Percentiles rank a stretch among this genome's conserved stretches.
Conservation (phyloP, 2,329 filamentous ascomycete species). For the Sphaerulina musiva region DNA sequence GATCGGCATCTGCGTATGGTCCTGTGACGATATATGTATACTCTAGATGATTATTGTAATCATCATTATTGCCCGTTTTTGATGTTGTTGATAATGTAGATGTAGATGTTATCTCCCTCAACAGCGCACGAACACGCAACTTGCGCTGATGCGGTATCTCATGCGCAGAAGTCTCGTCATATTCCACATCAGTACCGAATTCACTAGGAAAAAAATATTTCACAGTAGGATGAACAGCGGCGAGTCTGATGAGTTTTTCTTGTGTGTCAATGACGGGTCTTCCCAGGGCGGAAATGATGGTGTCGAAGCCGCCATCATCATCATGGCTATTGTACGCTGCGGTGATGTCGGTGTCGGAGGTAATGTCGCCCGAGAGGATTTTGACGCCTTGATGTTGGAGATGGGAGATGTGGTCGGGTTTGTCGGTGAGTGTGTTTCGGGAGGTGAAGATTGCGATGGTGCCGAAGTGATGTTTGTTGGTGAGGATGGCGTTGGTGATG, state of each 20-base stretch:
- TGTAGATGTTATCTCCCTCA: slow-evolving; percentile 43
- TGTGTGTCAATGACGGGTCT: slow-evolving; percentile 57
- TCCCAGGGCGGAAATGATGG: slow-evolving; percentile 59
- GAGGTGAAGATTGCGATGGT: slow-evolving; percentile 54
- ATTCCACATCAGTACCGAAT: slow-evolving; percentile 61
- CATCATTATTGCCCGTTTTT: no score
- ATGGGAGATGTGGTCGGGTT: slow-evolving; percentile 44
- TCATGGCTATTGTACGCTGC: slow-evolving; percentile 46
- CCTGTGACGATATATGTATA: slow-evolving; percentile 65
- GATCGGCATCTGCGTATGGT: slow-evolving; percentile 53
- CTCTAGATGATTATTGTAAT: slow-evolving; percentile 39
- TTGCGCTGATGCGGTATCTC: slow-evolving; percentile 66
- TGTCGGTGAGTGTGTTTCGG: slow-evolving; percentile 45
- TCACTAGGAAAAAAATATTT: slow-evolving; percentile 62
- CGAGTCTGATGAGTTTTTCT: slow-evolving; percentile 55
- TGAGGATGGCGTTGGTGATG: slow-evolving; percentile 47
- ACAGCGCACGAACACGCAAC: slow-evolving; percentile 58
- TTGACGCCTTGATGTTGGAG: slow-evolving; percentile 46
- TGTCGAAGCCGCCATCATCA: slow-evolving; percentile 45
- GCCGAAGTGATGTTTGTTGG: slow-evolving; percentile 42
- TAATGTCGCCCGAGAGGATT: slow-evolving; percentile 52
- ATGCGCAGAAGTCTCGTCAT: slow-evolving; percentile 47
- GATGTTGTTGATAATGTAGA: no score
- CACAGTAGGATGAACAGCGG: slow-evolving; percentile 49
- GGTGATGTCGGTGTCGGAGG: slow-evolving; percentile 46